A percentile compares a stretch with the other conserved stretches of the same genome.
These are phyloP conservation scores for Mycena citricolor DNA, from an alignment of 1,284 basidiomycete genomes.

Conservation along the genomic window DNA sequence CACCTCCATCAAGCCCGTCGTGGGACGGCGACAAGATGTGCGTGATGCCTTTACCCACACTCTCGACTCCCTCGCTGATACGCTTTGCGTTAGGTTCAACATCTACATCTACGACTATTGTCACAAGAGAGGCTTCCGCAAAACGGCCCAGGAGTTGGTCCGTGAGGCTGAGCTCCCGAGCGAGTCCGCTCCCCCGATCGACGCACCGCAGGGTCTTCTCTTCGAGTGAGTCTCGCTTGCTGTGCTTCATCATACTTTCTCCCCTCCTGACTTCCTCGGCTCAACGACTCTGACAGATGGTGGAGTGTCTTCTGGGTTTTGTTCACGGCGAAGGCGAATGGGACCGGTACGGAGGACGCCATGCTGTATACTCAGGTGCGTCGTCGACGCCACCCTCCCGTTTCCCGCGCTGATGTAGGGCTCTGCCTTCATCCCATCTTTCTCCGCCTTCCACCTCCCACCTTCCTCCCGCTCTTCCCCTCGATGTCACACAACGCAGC, in stretches of 20 bases:
- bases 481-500: background rate
- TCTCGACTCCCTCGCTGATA: constrained; percentile 16
- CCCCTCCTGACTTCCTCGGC: constrained; percentile 10
- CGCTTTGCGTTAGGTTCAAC: constrained; percentile 61
- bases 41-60: constrained; percentile 34
- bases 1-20: constrained; percentile 24
- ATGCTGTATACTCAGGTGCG: constrained; percentile 67
- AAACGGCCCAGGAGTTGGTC: constrained; percentile 65
- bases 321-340: constrained; percentile 73
- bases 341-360: constrained; percentile 63
- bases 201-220: constrained; percentile 75
- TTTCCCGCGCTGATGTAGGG: constrained; percentile 13
- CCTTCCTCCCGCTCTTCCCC: constrained; percentile 1
- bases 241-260: constrained; percentile 11
- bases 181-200: constrained; percentile 69
- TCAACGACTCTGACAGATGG: constrained; percentile 52
- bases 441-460: constrained; percentile 15
- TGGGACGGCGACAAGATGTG: constrained; percentile 58
- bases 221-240: constrained; percentile 62
- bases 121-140: constrained; percentile 69
- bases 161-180: constrained; percentile 60
- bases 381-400: constrained; percentile 18
- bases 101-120: constrained; percentile 85
- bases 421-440: constrained; percentile 16
- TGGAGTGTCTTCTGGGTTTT: constrained; percentile 86